Evolutionary conservation across 108 stramenopile species (phyloP).

Genomic region (Pseudonitzschia delicatissima): DNA sequence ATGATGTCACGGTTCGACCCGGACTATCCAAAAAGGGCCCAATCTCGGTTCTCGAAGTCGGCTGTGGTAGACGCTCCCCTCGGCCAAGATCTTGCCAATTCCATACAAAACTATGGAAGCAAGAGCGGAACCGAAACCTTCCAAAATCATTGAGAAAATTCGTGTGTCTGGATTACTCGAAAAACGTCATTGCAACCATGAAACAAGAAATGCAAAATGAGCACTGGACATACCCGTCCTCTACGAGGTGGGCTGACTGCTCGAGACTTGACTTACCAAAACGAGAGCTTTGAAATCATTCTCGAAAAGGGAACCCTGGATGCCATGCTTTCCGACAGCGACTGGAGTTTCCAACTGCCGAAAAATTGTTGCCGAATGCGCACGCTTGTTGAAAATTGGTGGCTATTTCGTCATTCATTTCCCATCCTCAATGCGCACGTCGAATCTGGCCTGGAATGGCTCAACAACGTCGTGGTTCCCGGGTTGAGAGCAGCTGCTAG

Average conservation of each 20-base stretch:
- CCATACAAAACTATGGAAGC: background rate
- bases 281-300: slow-evolving; percentile 53
- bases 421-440: slow-evolving; percentile 63
- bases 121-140: background rate
- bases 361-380: slow-evolving; percentile 63
- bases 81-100: slow-evolving; percentile 20
- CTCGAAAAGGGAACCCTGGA: slow-evolving; percentile 87
- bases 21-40: slow-evolving; percentile 40
- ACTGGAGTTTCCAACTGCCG: slow-evolving; percentile 28
- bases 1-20: slow-evolving; percentile 9
- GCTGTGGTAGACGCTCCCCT: slow-evolving; percentile 51
- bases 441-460: slow-evolving; percentile 57
- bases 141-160: slow-evolving; percentile 32
- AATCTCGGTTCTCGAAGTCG: slow-evolving; percentile 69
- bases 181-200: slow-evolving; percentile 53
- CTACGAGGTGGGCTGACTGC: slow-evolving; percentile 61
- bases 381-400: slow-evolving; percentile 34
- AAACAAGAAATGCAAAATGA: slow-evolving; percentile 31
- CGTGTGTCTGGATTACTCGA: slow-evolving; percentile 69
- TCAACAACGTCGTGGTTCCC: slow-evolving; percentile 54
- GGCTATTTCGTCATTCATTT: no score
- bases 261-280: slow-evolving; percentile 39
- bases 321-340: slow-evolving; percentile 76
- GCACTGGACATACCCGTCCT: slow-evolving; percentile 25
- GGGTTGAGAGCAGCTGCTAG: slow-evolving; percentile 47